Conservation (phyloP, 176 grass and related monocot species). For the Carex parvula region DNA sequence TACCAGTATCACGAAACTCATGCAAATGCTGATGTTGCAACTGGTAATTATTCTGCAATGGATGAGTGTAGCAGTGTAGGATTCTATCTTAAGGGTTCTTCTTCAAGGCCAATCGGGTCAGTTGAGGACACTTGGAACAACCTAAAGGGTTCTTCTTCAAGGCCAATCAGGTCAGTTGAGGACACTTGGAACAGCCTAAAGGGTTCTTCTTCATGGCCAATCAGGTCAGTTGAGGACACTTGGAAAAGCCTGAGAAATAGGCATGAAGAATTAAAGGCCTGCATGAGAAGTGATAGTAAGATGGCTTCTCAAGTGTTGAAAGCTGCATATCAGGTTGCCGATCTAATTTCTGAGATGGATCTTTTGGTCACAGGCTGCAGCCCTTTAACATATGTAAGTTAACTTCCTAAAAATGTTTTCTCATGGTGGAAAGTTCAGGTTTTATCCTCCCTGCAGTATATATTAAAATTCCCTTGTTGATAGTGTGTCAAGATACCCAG, state of each 20-base stretch:
- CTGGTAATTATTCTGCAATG: slow-evolving; percentile 59
- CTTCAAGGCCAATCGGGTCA: slow-evolving; percentile 29
- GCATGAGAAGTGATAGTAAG: slow-evolving; percentile 43
- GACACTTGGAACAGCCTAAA: slow-evolving; percentile 79
- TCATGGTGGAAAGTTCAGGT: neutral
- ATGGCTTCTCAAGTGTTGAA: slow-evolving; percentile 45
- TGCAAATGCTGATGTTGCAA: slow-evolving; percentile 36
- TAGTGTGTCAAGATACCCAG: neutral
- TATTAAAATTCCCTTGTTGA: neutral
- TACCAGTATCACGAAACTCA: neutral
- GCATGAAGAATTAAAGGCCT: slow-evolving; percentile 38
- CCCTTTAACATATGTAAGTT: slow-evolving; percentile 51
- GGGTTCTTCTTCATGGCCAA: slow-evolving; percentile 28
- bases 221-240: slow-evolving; percentile 58
- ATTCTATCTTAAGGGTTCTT: slow-evolving; percentile 37
- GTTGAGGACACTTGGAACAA: slow-evolving; percentile 81
- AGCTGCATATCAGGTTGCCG: slow-evolving; percentile 42
- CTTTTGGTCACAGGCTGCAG: slow-evolving; percentile 53
- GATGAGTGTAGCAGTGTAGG: slow-evolving; percentile 86
- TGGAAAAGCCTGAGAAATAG: slow-evolving; percentile 61
- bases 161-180: slow-evolving; percentile 26
- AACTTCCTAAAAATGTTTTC: slow-evolving; percentile 23
- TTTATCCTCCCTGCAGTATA: neutral
- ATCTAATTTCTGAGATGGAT: slow-evolving; percentile 84
- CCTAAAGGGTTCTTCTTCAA: slow-evolving; percentile 10